Conservation (phyloP, 148 eudicot species). For the Camellia japonica region DNA sequence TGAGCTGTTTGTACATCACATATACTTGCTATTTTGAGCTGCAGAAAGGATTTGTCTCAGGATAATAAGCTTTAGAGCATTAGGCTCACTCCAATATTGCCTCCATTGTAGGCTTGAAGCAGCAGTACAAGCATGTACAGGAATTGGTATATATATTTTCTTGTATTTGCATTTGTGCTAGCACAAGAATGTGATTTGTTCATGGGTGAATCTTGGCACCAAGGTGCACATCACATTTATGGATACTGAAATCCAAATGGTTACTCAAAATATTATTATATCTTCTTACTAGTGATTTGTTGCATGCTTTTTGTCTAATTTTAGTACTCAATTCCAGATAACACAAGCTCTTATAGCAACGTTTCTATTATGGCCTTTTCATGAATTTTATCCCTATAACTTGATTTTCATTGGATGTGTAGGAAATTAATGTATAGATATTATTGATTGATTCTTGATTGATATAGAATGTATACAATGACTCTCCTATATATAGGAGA, state of each 20-base stretch:
- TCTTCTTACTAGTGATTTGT: too few species aligned
- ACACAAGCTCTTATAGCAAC: background rate
- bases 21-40: background rate
- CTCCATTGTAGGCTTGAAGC: too few species aligned
- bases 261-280: too few species aligned
- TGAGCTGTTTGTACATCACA: background rate
- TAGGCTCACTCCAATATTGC: background rate
- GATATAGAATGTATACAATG: too few species aligned
- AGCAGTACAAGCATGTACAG: too few species aligned
- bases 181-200: background rate
- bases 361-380: background rate
- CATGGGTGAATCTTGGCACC: too few species aligned
- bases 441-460: too few species aligned
- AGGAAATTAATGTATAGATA: too few species aligned
- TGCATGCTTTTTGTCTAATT: background rate
- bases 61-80: background rate
- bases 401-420: background rate
- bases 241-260: too few species aligned
- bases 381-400: background rate
- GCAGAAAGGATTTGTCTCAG: background rate
- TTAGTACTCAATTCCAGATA: background rate
- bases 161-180: background rate
- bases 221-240: too few species aligned
- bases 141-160: background rate
- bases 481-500: too few species aligned